Evolutionary conservation across 1,284 basidiomycete species (phyloP).

Genomic region (Cryptococcus floricola): DNA sequence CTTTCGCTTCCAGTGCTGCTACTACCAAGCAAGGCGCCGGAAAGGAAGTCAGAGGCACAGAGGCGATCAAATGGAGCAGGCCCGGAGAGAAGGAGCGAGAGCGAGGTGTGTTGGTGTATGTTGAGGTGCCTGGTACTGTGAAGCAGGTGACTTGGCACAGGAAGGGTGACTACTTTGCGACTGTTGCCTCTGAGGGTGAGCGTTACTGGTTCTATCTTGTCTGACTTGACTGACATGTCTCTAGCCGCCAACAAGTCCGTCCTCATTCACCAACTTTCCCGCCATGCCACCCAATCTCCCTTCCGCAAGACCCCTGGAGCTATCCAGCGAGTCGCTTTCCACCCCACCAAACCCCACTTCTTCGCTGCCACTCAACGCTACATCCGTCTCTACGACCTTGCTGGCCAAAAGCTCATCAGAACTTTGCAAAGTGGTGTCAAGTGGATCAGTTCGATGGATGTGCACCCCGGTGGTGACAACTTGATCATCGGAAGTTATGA

Average conservation of each 20-base stretch:
- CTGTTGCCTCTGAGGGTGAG: constrained; percentile 58
- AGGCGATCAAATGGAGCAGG: constrained; percentile 53
- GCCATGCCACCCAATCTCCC: constrained; percentile 92
- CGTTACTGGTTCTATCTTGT: background rate
- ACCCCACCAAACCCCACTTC: constrained; percentile 89
- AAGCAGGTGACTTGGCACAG: constrained; percentile 90
- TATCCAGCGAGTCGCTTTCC: constrained; percentile 90
- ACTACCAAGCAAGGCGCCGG: constrained; percentile 43
- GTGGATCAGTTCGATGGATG: constrained; percentile 96
- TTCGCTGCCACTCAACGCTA: constrained; percentile 99
- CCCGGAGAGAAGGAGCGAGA: constrained; percentile 52
- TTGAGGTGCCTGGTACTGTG: constrained; percentile 65
- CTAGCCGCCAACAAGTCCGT: constrained; percentile 48
- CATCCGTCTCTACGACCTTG: constrained; percentile 90
- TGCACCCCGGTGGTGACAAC: constrained; percentile 94
- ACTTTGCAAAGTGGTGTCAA: constrained; percentile 87
- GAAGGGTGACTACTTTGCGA: constrained; percentile 92
- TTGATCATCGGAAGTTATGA: constrained; percentile 96
- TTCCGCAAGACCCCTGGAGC: constrained; percentile 90
- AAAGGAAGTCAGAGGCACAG: constrained; percentile 41
- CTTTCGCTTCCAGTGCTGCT: constrained; percentile 45
- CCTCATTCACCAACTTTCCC: constrained; percentile 84
- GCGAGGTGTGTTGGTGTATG: constrained; percentile 53
- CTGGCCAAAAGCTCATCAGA: constrained; percentile 87
- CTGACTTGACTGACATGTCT: background rate